Evolutionary conservation across 2,329 filamentous ascomycete species (phyloP), one percentile per base, ranked within the genome.

Genomic region (Plectosphaerella plurivora): DNA sequence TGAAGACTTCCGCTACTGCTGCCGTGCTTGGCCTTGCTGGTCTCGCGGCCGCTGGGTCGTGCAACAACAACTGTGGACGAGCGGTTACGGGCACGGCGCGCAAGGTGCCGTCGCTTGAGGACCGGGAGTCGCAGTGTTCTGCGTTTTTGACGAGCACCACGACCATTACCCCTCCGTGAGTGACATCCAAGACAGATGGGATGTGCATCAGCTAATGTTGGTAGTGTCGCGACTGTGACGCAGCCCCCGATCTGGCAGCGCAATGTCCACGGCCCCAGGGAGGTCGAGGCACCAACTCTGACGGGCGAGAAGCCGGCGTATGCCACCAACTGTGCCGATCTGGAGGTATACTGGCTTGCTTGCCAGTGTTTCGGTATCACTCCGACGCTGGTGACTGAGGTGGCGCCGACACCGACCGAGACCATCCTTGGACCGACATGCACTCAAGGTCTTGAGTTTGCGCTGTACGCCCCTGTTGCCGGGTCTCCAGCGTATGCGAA

Each of bases 281-380:
- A 33, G 12, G 12, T 41, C 28, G 24, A 44, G 7, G 9, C 45
- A 8, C 39, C 49, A 2, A 35, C 28, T 11, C 15, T 47, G 7
- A 46, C 50, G 12, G 50, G 50, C 24, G 47, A 28, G n/a, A 50
- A 48, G 42, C 58, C 58, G 4, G 52, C 51, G 5, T 60, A 57
- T 16, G 58, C 58, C 50, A 55, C 51, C 22, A 44, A 45, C 35
- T 60, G 58, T 28, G n/a, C 51, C 11, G 52, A 57, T 20, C 35
- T 47, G 5, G 49, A 41, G 9, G 48, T 47, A 10, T 60, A 59
- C 51, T 59, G 57, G 55, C 53, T 49, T 15, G 58, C 57, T 4
- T 60, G 58, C 33, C 56, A 59, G 50, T 60, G 58, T 50, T 60
- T 59, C 49, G 58, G 54, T 37, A 51, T 58, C 51, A 46, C 25